phyloP scores from a whole-genome alignment of 1,139 yeast species.

The Suhomyces chickasaworum region DNA sequence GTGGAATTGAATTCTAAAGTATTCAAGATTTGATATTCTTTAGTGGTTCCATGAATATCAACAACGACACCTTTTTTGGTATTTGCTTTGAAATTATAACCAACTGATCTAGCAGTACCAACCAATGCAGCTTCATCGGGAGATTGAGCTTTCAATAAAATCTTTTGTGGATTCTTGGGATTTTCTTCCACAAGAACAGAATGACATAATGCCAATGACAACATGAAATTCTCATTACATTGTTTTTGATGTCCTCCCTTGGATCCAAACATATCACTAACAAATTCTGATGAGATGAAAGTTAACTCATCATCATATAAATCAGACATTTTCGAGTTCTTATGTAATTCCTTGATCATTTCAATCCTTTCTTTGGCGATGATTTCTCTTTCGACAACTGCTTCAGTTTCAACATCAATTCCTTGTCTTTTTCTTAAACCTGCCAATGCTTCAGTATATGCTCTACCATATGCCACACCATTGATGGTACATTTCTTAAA shows the following conservation, averaged over 20 bases:
- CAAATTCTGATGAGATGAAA: constrained; percentile 50
- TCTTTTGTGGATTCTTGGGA: constrained; percentile 37
- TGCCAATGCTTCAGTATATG: constrained; percentile 63
- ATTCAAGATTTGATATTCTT: constrained; percentile 51
- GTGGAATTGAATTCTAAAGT: constrained; percentile 57
- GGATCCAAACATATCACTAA: constrained; percentile 37
- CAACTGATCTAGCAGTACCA: constrained; percentile 59
- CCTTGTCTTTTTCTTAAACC: constrained; percentile 61
- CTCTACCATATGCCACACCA: constrained; percentile 57
- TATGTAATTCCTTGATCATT: constrained; percentile 38
- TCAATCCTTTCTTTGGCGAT: constrained; percentile 39
- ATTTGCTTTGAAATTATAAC: constrained; percentile 50
- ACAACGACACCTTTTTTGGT: constrained; percentile 50
- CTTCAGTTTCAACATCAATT: constrained; percentile 53
- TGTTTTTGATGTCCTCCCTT: constrained; percentile 34
- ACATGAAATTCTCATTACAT: constrained; percentile 53
- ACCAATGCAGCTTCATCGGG: constrained; percentile 70
- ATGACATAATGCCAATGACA: constrained; percentile 58
- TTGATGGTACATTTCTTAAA: constrained; percentile 60
- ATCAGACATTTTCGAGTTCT: constrained; percentile 20
- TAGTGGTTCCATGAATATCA: constrained; percentile 44
- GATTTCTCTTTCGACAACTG: constrained; percentile 37
- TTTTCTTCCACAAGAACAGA: constrained; percentile 57
- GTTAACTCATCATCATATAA: constrained; percentile 46
- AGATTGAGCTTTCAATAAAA: constrained; percentile 57